Evolutionary conservation across 805 yeast species (phyloP).

Genomic region (Pichia exigua): DNA sequence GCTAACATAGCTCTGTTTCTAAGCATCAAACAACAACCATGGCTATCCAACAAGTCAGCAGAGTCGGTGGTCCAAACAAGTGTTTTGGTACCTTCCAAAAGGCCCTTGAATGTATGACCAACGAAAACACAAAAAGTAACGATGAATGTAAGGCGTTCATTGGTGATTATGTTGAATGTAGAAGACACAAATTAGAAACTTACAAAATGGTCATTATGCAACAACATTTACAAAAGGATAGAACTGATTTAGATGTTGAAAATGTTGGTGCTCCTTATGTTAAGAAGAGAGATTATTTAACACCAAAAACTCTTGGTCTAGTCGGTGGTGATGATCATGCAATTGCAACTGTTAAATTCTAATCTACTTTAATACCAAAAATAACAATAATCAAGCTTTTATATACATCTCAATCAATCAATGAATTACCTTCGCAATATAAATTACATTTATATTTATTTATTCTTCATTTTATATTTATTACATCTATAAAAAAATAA

Average conservation of each 20-base stretch:
- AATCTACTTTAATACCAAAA: neutral
- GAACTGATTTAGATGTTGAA: conserved; percentile 22
- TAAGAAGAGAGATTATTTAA: conserved; percentile 30
- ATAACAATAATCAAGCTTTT: neutral
- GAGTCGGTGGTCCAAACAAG: conserved; percentile 32
- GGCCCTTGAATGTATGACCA: conserved; percentile 33
- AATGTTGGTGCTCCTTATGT: conserved; percentile 33
- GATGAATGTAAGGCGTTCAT: conserved; percentile 28
- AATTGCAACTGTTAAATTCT: conserved; percentile 21
- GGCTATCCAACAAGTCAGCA: conserved; percentile 29
- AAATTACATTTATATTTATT: neutral
- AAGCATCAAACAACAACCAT: conserved; percentile 8
- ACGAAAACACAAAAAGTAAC: conserved; percentile 22
- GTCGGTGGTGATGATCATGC: conserved; percentile 31
- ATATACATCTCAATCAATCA: neutral
- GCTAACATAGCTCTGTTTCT: no score
- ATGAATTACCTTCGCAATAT: neutral
- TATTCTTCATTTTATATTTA: neutral
- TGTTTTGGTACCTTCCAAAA: conserved; percentile 33
- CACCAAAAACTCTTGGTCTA: conserved; percentile 33
- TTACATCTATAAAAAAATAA: neutral
- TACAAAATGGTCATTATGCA: conserved; percentile 30
- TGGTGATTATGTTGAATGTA: conserved; percentile 31
- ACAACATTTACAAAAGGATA: conserved; percentile 25
- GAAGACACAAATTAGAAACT: conserved; percentile 30